These are phyloP conservation scores for Sarocladium kiliense DNA, from an alignment of 2,329 filamentous ascomycete genomes.

Conservation along the genomic window DNA sequence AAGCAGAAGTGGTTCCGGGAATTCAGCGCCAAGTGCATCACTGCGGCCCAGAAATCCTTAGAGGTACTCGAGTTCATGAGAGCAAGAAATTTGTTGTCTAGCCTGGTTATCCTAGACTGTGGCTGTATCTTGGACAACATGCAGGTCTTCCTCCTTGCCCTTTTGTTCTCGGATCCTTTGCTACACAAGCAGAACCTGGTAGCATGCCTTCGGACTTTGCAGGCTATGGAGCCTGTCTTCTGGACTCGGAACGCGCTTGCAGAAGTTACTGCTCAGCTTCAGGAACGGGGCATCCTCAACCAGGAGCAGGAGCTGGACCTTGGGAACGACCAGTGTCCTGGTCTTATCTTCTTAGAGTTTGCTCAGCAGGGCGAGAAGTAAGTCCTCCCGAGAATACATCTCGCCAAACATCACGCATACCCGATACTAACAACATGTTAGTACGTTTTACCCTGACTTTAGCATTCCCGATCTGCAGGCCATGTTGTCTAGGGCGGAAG, in stretches of 20 bases:
- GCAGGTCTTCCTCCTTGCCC: conserved; percentile 5
- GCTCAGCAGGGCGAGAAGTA: conserved; percentile 2
- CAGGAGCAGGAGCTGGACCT: conserved; percentile 6
- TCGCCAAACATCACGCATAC: neutral
- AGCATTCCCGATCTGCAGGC: conserved; percentile 6
- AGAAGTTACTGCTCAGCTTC: conserved; percentile 3
- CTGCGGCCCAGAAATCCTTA: neutral
- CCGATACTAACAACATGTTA: neutral
- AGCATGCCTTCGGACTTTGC: neutral
- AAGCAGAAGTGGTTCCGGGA: conserved; percentile 7
- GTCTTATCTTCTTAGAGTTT: conserved; percentile 5
- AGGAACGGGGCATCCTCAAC: conserved; percentile 4
- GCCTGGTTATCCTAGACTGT: conserved; percentile 2
- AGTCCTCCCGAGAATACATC: neutral
- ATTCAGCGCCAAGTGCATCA: conserved; percentile 3
- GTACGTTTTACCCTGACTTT: neutral
- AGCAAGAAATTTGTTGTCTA: conserved; percentile 1
- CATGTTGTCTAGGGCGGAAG: neutral
- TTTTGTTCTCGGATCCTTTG: neutral
- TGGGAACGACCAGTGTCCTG: conserved; percentile 4
- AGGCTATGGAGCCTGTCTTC: conserved; percentile 6
- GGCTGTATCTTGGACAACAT: conserved; percentile 8
- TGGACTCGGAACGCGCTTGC: conserved; percentile 4
- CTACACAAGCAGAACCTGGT: conserved; percentile 2
- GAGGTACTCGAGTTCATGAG: conserved; percentile 1